Evolutionary conservation across 2,329 filamentous ascomycete species (phyloP), one percentile per base, ranked within the genome.

Genomic region (Fusarium fracticaudum): DNA sequence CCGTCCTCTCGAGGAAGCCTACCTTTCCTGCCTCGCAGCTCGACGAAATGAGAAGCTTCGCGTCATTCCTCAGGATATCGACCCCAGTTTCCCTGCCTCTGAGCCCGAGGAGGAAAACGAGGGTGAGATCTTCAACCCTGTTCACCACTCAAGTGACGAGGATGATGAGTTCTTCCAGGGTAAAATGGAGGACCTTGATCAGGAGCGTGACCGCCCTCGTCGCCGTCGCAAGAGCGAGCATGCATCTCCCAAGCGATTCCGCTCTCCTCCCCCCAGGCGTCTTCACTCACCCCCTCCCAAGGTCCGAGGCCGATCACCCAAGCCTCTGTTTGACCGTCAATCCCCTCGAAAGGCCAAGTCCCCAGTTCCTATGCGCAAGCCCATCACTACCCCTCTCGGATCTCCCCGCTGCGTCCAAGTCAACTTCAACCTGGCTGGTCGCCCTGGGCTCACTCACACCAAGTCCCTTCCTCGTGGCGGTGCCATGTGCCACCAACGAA

Each of bases 31-130:
- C 77, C 88, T 97, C 66, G 93, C 95, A 78, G 91, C 94, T 63
- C 92, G 93, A 75, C 92, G 95, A 77, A 92, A 92, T 53, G 91
- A 92, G 75, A 98, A 95, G 84, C 92, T 95, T 69, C 91, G 93
- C 72, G 81, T 90, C 37, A 94, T 96, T 37, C 96, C 96, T n/a
- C 96, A 98, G 80, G 96, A 98, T 77, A 97, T 98, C 69, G 96
- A 99, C 79, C 96, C 96, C 2, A 98, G 95, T 79, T 99, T 99
- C 81, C 96, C 96, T 1, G 95, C 95, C 1, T 98, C 95, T 0
- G 96, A 98, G 76, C 93, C 93, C 1, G 96, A 99, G 76, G 91
- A 95, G 75, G 92, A 96, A 35, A 93, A 94, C 53, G 93, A 94
- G 43, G 91, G 94, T 45, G 91, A 94, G 61, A 89, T 82, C 81